Conservation (phyloP, 352 stramenopile species). For the Pythium periplocum region DNA sequence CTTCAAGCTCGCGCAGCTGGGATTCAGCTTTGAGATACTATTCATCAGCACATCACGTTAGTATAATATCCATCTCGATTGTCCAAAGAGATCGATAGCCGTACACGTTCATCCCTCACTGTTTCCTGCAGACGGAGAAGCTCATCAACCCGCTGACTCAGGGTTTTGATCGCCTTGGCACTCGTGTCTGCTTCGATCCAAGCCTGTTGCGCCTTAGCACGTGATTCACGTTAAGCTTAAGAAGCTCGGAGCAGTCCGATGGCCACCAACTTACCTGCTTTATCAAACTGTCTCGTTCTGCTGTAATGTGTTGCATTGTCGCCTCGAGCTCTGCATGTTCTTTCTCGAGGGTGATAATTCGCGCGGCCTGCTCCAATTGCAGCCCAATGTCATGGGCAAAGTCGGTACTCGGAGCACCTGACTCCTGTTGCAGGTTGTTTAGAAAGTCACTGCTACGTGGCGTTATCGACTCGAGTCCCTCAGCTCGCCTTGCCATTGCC, state of each 20-base stretch:
- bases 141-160: no score
- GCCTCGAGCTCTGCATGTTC: constrained; percentile 10
- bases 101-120: no score
- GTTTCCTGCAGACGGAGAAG: no score
- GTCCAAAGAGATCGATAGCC: no score
- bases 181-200: no score
- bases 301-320: not conserved
- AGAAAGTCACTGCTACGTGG: not conserved
- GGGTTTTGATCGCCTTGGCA: no score
- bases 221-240: no score
- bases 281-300: not conserved
- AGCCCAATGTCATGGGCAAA: not conserved
- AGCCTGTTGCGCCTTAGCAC: no score
- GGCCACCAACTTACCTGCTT: not conserved
- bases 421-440: not conserved
- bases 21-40: not conserved
- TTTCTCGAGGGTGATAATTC: constrained; percentile 11
- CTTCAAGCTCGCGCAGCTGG: constrained; percentile 2
- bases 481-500: not conserved
- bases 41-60: not conserved
- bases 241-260: not conserved
- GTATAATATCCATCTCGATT: no score
- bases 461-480: not conserved
- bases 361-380: constrained; percentile 6
- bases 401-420: not conserved